Base-by-base conservation (phyloP, 225 moss, liverwort and hornwort genomes). In the Antitrichia curtipendula region DNA sequence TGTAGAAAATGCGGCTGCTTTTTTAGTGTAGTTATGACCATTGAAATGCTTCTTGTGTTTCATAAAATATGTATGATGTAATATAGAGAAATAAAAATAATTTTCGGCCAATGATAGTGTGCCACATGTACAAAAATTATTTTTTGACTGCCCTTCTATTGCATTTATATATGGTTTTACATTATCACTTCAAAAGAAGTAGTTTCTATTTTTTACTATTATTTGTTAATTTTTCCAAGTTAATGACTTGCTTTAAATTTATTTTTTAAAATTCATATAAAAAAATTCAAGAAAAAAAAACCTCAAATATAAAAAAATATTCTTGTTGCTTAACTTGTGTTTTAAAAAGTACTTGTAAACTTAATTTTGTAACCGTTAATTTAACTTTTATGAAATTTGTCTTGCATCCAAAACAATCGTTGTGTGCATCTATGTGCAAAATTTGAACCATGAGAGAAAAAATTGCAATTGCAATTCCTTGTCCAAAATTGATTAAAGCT, bases 161-260 rank as follows among this genome's bases (percentile, higher is more conserved):
- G n/a, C n/a, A n/a, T n/a, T n/a, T n/a, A n/a, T n/a, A n/a, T n/a
- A n/a, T n/a, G n/a, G n/a, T n/a, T n/a, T n/a, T n/a, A n/a, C n/a
- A n/a, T n/a, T n/a, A n/a, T n/a, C n/a, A n/a, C n/a, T n/a, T n/a
- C n/a, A n/a, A n/a, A n/a, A n/a, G n/a, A n/a, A n/a, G n/a, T n/a
- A n/a, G n/a, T n/a, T n/a, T n/a, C n/a, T n/a, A n/a, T n/a, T n/a
- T n/a, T n/a, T n/a, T n/a, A n/a, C n/a, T n/a, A n/a, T n/a, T n/a
- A n/a, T n/a, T n/a, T n/a, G n/a, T n/a, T n/a, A n/a, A n/a, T 8
- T 23, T 0, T 28, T 21, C 0, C 2, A 66, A 66, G 7, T n/a
- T 22, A 1, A 13, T 68, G 13, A 23, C 23, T 23, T 38, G 2
- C 23, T 38, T 66, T 68, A 0, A 40, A 40, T 40, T 38, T 38